Base-by-base conservation (phyloP, 108 stramenopile species). In the Discostella stelligeroides region DNA sequence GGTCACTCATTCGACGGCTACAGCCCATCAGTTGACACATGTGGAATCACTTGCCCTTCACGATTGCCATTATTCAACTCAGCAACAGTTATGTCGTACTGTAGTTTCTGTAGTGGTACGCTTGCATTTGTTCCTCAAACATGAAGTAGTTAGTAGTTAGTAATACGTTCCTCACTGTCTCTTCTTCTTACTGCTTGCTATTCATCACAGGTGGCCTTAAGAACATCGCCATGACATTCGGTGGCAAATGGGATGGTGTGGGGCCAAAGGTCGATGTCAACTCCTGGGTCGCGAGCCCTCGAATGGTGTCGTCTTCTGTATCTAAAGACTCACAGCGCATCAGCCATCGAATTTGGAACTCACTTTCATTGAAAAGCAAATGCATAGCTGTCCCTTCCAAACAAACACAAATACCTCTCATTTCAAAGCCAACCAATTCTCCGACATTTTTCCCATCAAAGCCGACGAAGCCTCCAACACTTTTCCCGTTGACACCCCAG, bases 21-120 rank as follows among this genome's bases (percentile, higher is more conserved):
- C 56, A 38, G 58, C 7, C 63, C 73, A 7, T n/a, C 27, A 0
- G 40, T 74, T 6, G 73, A 74, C 21, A 39, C 57, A 30, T 74
- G 73, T 37, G 54, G 54, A 23, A 43, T 60, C 43, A 13, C n/a
- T 27, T 74, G 73, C 39, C 66, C 73, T 1, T 24, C 45, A 25
- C 29, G 38, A n/a, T 24, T 74, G 23, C 73, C 73, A 5, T 12
- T 59, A 0, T 4, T 34, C 14, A 61, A 67, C 37, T 45, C 73
- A 10, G 73, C 73, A 28, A 66, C 73, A 4, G 55, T 74, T 25
- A 74, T 74, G 73, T 74, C 73, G 34, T 74, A 74, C 46, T 74
- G 73, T 37, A 56, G 67, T n/a, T 61, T 72, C 40, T 72, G 70
- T 40, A 17, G 37, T 17, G 70, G 43, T 40, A 40, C 7, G 40